Base-by-base conservation (phyloP, 495 filamentous ascomycete species). In the Trichoderma erinaceum region DNA sequence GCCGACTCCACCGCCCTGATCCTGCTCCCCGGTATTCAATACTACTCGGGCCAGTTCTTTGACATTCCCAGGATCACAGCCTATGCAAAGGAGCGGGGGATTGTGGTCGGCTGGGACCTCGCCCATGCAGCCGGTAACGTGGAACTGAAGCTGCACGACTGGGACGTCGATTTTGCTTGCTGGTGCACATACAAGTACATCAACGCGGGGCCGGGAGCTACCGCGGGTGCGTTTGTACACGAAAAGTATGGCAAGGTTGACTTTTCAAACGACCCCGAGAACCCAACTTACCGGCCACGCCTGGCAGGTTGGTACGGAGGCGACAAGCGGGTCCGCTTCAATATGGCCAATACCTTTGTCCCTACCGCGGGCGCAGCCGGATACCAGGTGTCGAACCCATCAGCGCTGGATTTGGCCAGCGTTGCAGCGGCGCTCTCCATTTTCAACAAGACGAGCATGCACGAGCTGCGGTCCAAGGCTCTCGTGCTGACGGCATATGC, bases 111-210 rank as follows among this genome's bases (percentile, higher is more conserved):
- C 67, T 99, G 93, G 92, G 95, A 99, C 76, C 89, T 97, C 68
- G 95, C 95, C 4, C 95, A 99, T 78, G 95, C 93, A 12, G 92
- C 87, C 8, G 95, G 96, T 41, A 99, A 99, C 77, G 92, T 97
- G 5, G 86, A 89, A 13, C 79, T 97, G 16, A 78, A 82, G 27
- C 84, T 99, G 29, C 92, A 97, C 76, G 90, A 92, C 73, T 98
- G 96, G 96, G 85, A 93, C 66, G 93, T 97, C 35, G 95, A 99
- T 77, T 96, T 96, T 68, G 93, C 95, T 4, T 90, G 84, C n/a
- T 99, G 95, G 95, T 99, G 95, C 77, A 91, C 84, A 64, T 99
- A 99, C 81, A 99, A 99, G 78, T 99, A 99, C 75, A 83, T 99
- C 68, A 97, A 97, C 74, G 85, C 86, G 65, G 96, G 96, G 0